phyloP scores from a whole-genome alignment of 169 alveolate species.

The Plasmodium blacklocki region DNA sequence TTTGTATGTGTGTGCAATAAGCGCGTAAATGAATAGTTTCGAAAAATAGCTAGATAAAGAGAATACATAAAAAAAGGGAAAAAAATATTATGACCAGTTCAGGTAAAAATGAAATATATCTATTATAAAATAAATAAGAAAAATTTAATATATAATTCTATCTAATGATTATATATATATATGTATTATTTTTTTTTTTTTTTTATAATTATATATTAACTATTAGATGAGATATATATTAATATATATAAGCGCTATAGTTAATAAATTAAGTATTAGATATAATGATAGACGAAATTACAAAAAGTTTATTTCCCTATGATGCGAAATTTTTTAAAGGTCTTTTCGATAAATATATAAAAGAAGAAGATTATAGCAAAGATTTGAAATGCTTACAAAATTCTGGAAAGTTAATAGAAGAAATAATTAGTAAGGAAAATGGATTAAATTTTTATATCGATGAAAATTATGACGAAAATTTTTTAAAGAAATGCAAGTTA shows the following conservation, averaged over 20 bases:
- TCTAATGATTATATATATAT: too few relatives aligned
- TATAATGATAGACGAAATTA: conserved; percentile 57
- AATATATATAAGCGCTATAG: not conserved
- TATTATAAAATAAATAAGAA: too few relatives aligned
- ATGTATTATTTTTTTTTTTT: too few relatives aligned
- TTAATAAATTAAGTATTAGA: not conserved
- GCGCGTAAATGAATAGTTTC: too few relatives aligned
- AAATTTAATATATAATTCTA: too few relatives aligned
- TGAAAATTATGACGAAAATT: conserved; percentile 22
- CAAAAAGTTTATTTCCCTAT: conserved; percentile 60
- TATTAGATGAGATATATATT: too few relatives aligned
- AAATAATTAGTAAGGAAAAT: conserved; percentile 61
- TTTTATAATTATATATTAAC: too few relatives aligned
- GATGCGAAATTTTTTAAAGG: conserved; percentile 52
- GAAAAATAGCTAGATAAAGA: too few relatives aligned
- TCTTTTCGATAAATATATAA: conserved; percentile 50
- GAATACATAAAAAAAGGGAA: too few relatives aligned
- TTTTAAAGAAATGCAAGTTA: conserved; percentile 39
- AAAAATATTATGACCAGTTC: too few relatives aligned
- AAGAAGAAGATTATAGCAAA: conserved; percentile 61
- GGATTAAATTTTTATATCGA: conserved; percentile 64
- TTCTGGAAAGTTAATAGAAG: conserved; percentile 41
- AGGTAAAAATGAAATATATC: too few relatives aligned
- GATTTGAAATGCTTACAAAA: conserved; percentile 27
- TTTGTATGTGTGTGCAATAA: too few relatives aligned